Base-by-base conservation (phyloP, 352 stramenopile species). In the Stramenopiles sp. region DNA sequence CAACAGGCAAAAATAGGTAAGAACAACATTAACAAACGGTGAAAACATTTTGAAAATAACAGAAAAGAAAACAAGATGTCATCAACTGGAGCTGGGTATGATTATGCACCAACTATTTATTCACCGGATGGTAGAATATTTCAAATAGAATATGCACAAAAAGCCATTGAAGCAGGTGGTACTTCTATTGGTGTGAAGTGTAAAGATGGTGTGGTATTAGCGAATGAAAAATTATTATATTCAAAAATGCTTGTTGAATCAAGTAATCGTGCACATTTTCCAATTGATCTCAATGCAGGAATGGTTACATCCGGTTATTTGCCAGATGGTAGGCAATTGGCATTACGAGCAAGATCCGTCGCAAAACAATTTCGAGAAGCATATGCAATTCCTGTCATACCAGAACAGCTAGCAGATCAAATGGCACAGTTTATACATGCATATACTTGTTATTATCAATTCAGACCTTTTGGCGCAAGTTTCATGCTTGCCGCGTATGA, bases 141-240 rank as follows among this genome's bases (percentile, higher is more conserved):
- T 84, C 95, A 99, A 87, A 92, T 98, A 73, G 95, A 99, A 83
- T 99, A 99, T 81, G 95, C 95, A 76, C 93, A 91, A 83, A 98
- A 98, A 83, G 95, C 95, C 27, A 94, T 98, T 73, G 95, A 98
- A 23, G 20, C 53, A 69, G 53, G 30, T 77, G 96, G 93, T 65
- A 98, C 95, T 1, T 93, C 92, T 6, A 93, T 99, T 78, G 96
- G 95, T n/a, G 93, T 99, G 74, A 93, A 96, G 83, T 98, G 95
- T 85, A 91, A 86, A 79, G 94, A 99, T 83, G 96, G 96, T 78
- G 88, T 99, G 80, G 94, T 99, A 78, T 91, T 99, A 82, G 94
- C 87, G 32, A 92, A 97, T 13, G 94, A 98, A 85, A 99, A 99
- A 85, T 93, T 95, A 78, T 82, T 94, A 65, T 81, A 92, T 23